Evolutionary conservation across 2,329 filamentous ascomycete genomes (phyloP).

Genomic region (Whalleya microplaca): DNA sequence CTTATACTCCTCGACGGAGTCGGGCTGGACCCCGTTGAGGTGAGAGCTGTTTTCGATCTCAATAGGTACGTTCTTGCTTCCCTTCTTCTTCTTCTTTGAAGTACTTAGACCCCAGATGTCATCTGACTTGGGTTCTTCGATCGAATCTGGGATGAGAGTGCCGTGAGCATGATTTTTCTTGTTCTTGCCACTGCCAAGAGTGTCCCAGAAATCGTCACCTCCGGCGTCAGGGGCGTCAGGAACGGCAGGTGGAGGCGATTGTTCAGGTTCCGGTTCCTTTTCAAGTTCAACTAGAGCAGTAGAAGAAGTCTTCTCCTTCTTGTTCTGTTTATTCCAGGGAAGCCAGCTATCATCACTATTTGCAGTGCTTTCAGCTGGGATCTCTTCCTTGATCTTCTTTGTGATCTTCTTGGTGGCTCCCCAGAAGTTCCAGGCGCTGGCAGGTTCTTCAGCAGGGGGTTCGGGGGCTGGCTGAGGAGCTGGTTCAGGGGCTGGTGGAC

Average conservation of each 20-base stretch:
- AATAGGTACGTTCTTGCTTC: conserved; percentile 53
- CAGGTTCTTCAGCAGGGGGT: conserved; percentile 43
- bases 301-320: conserved; percentile 33
- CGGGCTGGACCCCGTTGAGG: conserved; percentile 51
- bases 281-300: conserved; percentile 29
- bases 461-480: conserved; percentile 38
- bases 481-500: conserved; percentile 32
- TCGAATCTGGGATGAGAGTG: conserved; percentile 44
- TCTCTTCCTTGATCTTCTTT: conserved; percentile 34
- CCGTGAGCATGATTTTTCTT: conserved; percentile 36
- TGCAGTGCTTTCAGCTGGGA: conserved; percentile 10
- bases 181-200: conserved; percentile 20
- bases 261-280: conserved; percentile 21
- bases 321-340: conserved; percentile 34
- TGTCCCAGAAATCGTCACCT: conserved; percentile 29
- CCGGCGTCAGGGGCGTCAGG: conserved; percentile 24
- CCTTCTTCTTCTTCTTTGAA: conserved; percentile 55
- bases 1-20: conserved; percentile 49
- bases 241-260: conserved; percentile 14
- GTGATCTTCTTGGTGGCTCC: conserved; percentile 55
- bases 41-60: conserved; percentile 52
- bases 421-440: conserved; percentile 60
- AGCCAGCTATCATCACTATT: conserved; percentile 25
- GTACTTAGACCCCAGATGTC: conserved; percentile 42
- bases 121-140: conserved; percentile 48